phyloP scores from a whole-genome alignment of 108 stramenopile species.

The Nitzschia sp. region DNA sequence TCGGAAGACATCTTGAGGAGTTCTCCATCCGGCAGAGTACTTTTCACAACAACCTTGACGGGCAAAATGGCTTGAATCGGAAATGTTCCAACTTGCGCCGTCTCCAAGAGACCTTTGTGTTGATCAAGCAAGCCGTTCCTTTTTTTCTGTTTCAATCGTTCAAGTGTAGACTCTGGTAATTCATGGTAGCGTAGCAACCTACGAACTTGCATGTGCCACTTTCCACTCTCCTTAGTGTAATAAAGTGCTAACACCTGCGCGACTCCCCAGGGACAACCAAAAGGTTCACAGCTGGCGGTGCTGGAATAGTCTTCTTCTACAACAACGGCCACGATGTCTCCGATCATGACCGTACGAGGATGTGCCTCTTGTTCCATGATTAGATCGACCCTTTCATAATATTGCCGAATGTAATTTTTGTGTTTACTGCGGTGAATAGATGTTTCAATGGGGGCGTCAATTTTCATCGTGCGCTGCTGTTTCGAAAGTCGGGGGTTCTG shows the following conservation, averaged over 20 bases:
- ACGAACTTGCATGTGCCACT: constrained; percentile 17
- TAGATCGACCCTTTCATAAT: not conserved
- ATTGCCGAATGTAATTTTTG: not conserved
- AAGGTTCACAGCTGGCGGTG: not conserved
- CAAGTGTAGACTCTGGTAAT: not conserved
- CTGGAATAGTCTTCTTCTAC: not conserved
- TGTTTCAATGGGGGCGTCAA: constrained; percentile 3
- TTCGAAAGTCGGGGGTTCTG: not conserved
- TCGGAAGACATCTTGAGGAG: not conserved
- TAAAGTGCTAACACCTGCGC: constrained; percentile 21
- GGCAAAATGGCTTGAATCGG: constrained; percentile 16
- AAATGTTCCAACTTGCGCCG: not conserved
- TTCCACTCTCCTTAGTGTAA: not conserved
- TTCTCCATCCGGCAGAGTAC: not conserved
- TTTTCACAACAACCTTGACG: constrained; percentile 4
- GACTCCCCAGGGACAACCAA: constrained; percentile 16
- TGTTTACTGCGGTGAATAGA: not conserved
- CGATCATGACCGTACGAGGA: not conserved
- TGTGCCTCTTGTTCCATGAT: not conserved
- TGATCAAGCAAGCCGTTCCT: not conserved
- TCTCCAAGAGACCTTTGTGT: constrained; percentile 13
- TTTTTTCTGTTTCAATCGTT: not conserved
- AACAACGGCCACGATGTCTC: not conserved
- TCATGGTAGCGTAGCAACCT: constrained; percentile 1
- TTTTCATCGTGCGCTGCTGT: not conserved